Percentiles rank a stretch among this genome's conserved stretches.
Conservation (phyloP, 2,329 filamentous ascomycete species). For the Tolypocladium paradoxum region DNA sequence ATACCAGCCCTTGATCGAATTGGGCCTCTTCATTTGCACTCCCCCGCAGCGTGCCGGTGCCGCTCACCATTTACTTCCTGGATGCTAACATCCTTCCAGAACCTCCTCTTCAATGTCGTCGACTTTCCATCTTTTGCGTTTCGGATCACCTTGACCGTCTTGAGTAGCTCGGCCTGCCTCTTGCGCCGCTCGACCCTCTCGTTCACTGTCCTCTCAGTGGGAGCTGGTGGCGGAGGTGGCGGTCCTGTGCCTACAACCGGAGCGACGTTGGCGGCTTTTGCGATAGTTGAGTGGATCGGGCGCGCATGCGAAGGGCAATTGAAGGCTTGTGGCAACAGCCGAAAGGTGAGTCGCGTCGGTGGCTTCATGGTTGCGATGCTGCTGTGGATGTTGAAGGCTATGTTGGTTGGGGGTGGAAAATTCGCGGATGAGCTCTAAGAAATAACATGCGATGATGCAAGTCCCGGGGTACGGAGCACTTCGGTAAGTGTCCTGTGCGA, state of each 20-base stretch:
- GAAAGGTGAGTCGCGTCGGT: conserved; percentile 26
- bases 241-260: conserved; percentile 47
- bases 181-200: conserved; percentile 38
- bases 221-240: conserved; percentile 43
- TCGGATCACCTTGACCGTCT: conserved; percentile 38
- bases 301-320: conserved; percentile 10
- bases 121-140: conserved; percentile 23
- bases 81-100: conserved; percentile 80
- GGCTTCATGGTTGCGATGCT: conserved; percentile 26
- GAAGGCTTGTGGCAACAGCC: conserved; percentile 17
- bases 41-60: neutral
- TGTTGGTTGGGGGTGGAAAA: conserved; percentile 2
- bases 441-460: no score
- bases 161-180: conserved; percentile 44
- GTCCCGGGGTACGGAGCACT: conserved; percentile 1
- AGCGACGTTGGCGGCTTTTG: conserved; percentile 33
- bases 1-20: neutral
- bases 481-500: neutral
- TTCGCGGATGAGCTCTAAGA: conserved; percentile 5
- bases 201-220: conserved; percentile 28
- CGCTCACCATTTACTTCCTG: conserved; percentile 51
- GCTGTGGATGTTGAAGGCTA: conserved; percentile 2
- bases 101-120: conserved; percentile 54
- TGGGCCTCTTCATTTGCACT: neutral
- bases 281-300: conserved; percentile 21